These are phyloP conservation scores for Phytophthora idaei DNA, from an alignment of 352 stramenopile species.

Conservation along the genomic window DNA sequence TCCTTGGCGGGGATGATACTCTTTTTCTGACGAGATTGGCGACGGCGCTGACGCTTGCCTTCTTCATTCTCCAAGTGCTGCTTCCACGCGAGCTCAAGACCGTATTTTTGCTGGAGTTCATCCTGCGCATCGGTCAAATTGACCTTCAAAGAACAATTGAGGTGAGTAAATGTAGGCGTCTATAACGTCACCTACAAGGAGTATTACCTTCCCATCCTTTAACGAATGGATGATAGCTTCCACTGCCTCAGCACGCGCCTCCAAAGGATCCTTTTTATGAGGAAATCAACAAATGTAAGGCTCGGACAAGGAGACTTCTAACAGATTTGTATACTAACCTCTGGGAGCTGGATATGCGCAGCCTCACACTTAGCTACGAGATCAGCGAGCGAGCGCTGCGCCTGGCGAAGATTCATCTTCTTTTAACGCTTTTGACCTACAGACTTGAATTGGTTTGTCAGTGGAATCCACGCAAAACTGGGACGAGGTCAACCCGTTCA, in stretches of 20 bases:
- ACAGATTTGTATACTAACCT: slow-evolving; percentile 29
- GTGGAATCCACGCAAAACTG: slow-evolving; percentile 1
- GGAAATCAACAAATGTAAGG: background rate
- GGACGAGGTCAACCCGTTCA: slow-evolving; percentile 16
- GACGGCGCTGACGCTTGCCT: slow-evolving; percentile 41
- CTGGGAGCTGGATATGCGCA: slow-evolving; percentile 58
- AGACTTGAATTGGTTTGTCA: background rate
- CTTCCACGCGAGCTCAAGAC: slow-evolving; percentile 57
- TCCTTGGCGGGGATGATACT: slow-evolving; percentile 7
- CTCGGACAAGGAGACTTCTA: background rate
- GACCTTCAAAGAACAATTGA: slow-evolving; percentile 19
- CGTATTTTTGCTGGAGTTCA: slow-evolving; percentile 61
- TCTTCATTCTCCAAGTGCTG: slow-evolving; percentile 49
- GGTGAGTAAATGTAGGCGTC: background rate
- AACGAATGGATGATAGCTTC: slow-evolving; percentile 49
- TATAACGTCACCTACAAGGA: background rate
- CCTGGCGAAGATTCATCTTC: slow-evolving; percentile 70
- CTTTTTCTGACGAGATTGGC: slow-evolving; percentile 36
- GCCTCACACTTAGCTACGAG: slow-evolving; percentile 67
- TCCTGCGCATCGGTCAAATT: slow-evolving; percentile 58
- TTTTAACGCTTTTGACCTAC: background rate
- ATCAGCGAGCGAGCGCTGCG: slow-evolving; percentile 63
- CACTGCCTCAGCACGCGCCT: slow-evolving; percentile 40
- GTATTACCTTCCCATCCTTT: slow-evolving; percentile 45
- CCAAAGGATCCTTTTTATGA: slow-evolving; percentile 40